Evolutionary conservation across 371 early-diverging fungal genomes (phyloP).

Genomic region (Encephalitozoon romaleae): DNA sequence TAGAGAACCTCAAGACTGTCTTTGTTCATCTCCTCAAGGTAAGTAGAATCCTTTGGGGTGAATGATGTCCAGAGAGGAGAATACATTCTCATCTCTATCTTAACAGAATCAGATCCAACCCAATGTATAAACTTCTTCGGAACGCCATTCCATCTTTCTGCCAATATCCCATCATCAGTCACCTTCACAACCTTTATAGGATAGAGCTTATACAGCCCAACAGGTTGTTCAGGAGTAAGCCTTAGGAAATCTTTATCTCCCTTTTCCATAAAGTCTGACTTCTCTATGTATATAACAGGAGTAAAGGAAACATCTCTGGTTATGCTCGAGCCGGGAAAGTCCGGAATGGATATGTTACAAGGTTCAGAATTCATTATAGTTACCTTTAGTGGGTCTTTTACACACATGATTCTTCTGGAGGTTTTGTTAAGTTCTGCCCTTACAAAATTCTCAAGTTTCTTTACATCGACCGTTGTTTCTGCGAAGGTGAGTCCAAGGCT

Average conservation of each 20-base stretch:
- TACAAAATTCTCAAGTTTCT: conserved; percentile 80
- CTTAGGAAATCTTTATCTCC: conserved; percentile 74
- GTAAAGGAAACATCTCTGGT: conserved; percentile 21
- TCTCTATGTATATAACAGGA: conserved; percentile 70
- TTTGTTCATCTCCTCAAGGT: conserved; percentile 75
- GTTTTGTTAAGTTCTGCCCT: conserved; percentile 81
- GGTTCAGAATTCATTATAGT: conserved; percentile 66
- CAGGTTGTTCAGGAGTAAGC: conserved; percentile 77
- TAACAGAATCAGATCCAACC: conserved; percentile 70
- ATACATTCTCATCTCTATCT: conserved; percentile 75
- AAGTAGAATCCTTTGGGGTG: conserved; percentile 76
- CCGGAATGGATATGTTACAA: not conserved
- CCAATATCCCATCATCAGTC: conserved; percentile 19
- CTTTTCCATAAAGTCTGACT: conserved; percentile 76
- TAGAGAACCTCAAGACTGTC: conserved; percentile 68
- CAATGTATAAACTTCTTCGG: conserved; percentile 96
- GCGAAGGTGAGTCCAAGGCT: conserved; percentile 81
- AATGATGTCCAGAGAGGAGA: conserved; percentile 73
- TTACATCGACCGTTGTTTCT: conserved; percentile 75
- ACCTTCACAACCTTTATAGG: conserved; percentile 74
- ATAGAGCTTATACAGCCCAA: conserved; percentile 75
- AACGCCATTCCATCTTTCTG: conserved; percentile 60
- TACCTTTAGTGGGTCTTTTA: conserved; percentile 76
- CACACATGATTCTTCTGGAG: conserved; percentile 78
- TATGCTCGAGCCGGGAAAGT: not conserved